Conservation (phyloP, 1,284 basidiomycete genomes). For the Earliella scabrosa region DNA sequence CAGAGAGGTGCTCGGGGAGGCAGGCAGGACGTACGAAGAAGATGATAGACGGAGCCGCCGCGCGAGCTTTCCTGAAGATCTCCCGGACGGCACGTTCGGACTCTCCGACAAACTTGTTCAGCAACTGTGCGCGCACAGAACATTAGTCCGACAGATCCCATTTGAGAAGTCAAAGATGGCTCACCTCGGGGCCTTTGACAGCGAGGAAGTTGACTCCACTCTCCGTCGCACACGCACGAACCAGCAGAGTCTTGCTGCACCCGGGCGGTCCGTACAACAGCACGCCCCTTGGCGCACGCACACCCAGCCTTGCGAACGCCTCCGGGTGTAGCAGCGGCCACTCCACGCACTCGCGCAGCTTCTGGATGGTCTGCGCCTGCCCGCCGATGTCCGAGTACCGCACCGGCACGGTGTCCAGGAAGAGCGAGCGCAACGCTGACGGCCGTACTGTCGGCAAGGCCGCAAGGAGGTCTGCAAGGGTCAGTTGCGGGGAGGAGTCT, state of each 20-base stretch:
- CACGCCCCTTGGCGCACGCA: constrained; percentile 88
- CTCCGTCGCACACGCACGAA: constrained; percentile 92
- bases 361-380: constrained; percentile 79
- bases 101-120: constrained; percentile 98
- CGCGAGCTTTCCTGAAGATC: constrained; percentile 93
- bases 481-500: constrained; percentile 48
- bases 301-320: constrained; percentile 87
- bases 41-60: constrained; percentile 92
- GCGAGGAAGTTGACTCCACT: constrained; percentile 97
- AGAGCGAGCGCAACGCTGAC: constrained; percentile 93
- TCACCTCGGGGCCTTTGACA: constrained; percentile 96
- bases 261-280: constrained; percentile 97
- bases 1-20: not conserved
- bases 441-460: constrained; percentile 86
- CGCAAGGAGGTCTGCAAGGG: constrained; percentile 66
- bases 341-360: constrained; percentile 87
- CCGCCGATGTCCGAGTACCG: constrained; percentile 92
- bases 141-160: not conserved
- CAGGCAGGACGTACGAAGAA: constrained; percentile 78
- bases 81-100: constrained; percentile 95
- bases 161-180: constrained; percentile 19
- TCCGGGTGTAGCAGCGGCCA: constrained; percentile 92
- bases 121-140: constrained; percentile 53
- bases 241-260: constrained; percentile 96
- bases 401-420: constrained; percentile 85